Base-by-base conservation (phyloP, 306 rosid genomes). In the Castanopsis chinensis region DNA sequence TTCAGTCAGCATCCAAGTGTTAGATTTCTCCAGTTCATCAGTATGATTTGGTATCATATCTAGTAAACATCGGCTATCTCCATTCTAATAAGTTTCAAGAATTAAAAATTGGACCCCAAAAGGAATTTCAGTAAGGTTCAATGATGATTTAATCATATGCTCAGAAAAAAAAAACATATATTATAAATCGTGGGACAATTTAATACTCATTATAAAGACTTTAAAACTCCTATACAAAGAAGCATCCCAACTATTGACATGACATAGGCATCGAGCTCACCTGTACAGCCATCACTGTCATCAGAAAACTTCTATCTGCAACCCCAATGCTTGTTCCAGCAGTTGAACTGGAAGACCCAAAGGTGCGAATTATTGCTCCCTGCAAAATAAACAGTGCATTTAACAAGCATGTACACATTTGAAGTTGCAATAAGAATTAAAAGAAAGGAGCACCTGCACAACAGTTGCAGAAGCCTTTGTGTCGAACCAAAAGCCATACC, bases 1-100 rank as follows among this genome's bases (percentile, higher is more conserved):
- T 83, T 95, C 99, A 11, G 97, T 90, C 82, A 80, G 83, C 85
- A 92, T 95, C 98, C 96, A 91, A 65, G 88, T 87, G 89, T 91
- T 93, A 73, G 96, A 91, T 88, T 95, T 95, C 8, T 90, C 99
- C 19, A 41, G 11, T 41, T 92, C 98, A 80, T 95, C 98, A 14
- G 78, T 87, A 79, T 91, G 89, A 87, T 95, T 88, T 69, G 97
- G 97, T 82, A 93, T 95, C 84, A 89, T 88, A 72, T 95, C 93
- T 23, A 33, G 65, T 88, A 91, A 78, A 88, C 86, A 84, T 85
- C 93, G 92, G 80, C 84, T 60, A 71, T 93, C 99, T 64, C 83
- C 91, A 86, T 91, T 95, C 99, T 95, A 79, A 85, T 23, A 73
- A 59, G 71, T n/a, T 4, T 80, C 72, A 75, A 77, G 58, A 15